phyloP scores from a whole-genome alignment of 345 rosid genomes.

The Gossypium arboreum region DNA sequence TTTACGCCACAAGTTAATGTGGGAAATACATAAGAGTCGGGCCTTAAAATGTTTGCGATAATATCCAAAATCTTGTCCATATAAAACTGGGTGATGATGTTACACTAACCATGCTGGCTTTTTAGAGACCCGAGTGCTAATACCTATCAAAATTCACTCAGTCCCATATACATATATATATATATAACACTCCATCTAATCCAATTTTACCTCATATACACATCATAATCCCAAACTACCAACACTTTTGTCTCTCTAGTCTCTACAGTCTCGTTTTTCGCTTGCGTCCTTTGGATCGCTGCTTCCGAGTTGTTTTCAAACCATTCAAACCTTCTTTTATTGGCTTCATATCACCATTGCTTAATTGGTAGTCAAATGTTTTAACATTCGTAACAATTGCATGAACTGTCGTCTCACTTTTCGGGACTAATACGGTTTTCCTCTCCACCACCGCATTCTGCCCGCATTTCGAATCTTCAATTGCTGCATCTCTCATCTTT shows the following conservation, averaged over 20 bases:
- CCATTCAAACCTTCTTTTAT: constrained; percentile 36
- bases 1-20: too few species aligned
- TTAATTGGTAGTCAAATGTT: constrained; percentile 33
- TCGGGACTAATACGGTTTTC: constrained; percentile 37
- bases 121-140: not conserved
- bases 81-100: not conserved
- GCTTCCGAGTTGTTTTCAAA: constrained; percentile 36
- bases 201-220: not conserved
- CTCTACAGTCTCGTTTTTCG: constrained; percentile 20
- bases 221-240: not conserved
- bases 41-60: too few species aligned
- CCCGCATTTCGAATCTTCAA: constrained; percentile 47
- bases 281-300: constrained; percentile 52
- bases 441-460: constrained; percentile 47
- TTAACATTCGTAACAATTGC: constrained; percentile 68
- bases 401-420: constrained; percentile 46
- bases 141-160: not conserved
- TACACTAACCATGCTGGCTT: too few species aligned
- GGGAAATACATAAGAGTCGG: too few species aligned
- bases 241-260: too few species aligned
- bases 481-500: constrained; percentile 52
- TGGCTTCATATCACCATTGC: constrained; percentile 49
- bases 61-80: not conserved
- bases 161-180: not conserved
- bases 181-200: not conserved